phyloP scores from a whole-genome alignment of 495 filamentous ascomycete species.

The Lasiosphaeris hirsuta region DNA sequence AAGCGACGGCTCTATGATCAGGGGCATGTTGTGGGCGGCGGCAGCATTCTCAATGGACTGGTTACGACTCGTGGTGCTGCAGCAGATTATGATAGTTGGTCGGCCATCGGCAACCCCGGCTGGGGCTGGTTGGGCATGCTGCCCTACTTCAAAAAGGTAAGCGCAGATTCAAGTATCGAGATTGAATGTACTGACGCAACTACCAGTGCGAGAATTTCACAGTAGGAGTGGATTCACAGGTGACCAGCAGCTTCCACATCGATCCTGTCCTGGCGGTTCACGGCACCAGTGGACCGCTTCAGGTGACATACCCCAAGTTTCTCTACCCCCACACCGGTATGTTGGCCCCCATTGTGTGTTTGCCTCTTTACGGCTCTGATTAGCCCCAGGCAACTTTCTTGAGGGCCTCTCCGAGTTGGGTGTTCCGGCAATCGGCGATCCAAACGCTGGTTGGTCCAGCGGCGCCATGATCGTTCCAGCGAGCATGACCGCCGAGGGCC shows the following conservation, averaged over 20 bases:
- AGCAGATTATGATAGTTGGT: conserved; percentile 57
- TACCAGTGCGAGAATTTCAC: conserved; percentile 23
- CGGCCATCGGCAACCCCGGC: conserved; percentile 56
- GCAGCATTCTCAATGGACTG: conserved; percentile 48
- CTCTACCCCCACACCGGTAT: conserved; percentile 47
- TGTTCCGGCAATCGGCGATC: conserved; percentile 43
- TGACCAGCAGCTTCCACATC: conserved; percentile 32
- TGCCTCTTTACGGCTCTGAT: not conserved
- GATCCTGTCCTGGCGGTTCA: conserved; percentile 31
- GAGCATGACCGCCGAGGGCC: conserved; percentile 42
- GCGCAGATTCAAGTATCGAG: not conserved
- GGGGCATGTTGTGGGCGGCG: conserved; percentile 45
- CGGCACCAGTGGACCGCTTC: conserved; percentile 43
- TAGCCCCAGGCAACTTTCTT: conserved; percentile 47
- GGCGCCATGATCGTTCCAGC: conserved; percentile 47
- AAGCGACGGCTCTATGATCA: conserved; percentile 31
- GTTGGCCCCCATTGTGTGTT: conserved; percentile 3
- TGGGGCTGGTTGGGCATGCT: conserved; percentile 60
- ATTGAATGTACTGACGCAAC: not conserved
- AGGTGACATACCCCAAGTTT: conserved; percentile 52
- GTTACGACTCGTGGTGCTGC: conserved; percentile 42
- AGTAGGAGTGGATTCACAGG: conserved; percentile 13
- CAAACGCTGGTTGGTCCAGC: conserved; percentile 44
- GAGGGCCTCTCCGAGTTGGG: conserved; percentile 48
- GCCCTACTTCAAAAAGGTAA: conserved; percentile 56